Conservation (phyloP, 176 grass and related monocot genomes). For the Pontederia crassipes region DNA sequence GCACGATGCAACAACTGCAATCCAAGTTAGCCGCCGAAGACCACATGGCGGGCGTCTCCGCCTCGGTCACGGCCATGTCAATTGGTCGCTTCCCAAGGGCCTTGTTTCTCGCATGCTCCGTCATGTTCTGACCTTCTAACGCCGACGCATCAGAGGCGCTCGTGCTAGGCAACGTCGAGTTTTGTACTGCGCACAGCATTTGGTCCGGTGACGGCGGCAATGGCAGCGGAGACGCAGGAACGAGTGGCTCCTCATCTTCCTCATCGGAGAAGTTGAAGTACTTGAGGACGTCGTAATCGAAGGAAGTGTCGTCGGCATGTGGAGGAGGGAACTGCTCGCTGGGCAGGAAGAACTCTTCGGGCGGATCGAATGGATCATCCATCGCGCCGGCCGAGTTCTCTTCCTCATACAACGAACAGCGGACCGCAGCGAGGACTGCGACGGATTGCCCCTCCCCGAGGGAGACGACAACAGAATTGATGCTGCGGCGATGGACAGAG, state of each 20-base stretch:
- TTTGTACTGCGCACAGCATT: no score
- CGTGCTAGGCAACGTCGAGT: no score
- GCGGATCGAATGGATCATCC: neutral
- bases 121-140: no score
- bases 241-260: neutral
- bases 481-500: neutral
- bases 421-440: neutral
- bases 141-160: no score
- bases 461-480: neutral
- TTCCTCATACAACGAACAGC: no score
- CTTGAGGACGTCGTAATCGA: constrained; percentile 11
- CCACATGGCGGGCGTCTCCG: neutral
- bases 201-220: no score
- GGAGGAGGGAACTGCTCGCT: neutral
- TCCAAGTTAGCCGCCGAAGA: constrained; percentile 12
- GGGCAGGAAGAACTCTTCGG: neutral
- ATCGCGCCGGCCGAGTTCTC: no score
- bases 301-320: no score
- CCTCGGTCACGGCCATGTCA: neutral
- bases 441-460: constrained; percentile 1
- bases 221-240: neutral
- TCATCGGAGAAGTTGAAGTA: constrained; percentile 7
- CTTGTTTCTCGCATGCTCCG: neutral
- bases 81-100: no score
- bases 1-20: constrained; percentile 35